A percentile compares a stretch with the other conserved stretches of the same genome.
These are phyloP conservation scores for Citrus sp. DNA, from an alignment of 345 rosid genomes.

Conservation along the genomic window DNA sequence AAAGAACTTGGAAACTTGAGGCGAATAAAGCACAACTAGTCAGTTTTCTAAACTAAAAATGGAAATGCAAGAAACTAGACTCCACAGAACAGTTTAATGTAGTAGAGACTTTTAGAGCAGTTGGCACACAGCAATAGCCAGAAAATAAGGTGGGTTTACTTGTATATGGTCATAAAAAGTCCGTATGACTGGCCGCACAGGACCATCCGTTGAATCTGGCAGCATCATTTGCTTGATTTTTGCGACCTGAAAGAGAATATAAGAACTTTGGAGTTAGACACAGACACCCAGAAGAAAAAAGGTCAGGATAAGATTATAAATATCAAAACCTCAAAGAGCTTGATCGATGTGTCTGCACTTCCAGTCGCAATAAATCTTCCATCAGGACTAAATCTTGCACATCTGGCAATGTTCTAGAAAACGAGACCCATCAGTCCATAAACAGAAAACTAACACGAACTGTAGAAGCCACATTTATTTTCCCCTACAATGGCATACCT, in stretches of 20 bases:
- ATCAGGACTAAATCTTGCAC: conserved; percentile 86
- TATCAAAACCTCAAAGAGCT: conserved; percentile 70
- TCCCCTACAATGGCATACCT: conserved; percentile 33
- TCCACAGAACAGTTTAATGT: background rate
- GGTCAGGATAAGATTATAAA: background rate
- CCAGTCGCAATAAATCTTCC: conserved; percentile 85
- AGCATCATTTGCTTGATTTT: conserved; percentile 86
- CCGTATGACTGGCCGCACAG: conserved; percentile 66
- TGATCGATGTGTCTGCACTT: conserved; percentile 80
- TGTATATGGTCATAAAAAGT: conserved; percentile 83
- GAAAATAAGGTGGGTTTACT: conserved; percentile 31
- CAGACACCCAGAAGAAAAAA: background rate
- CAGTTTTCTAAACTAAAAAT: no score
- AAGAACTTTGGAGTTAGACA: background rate
- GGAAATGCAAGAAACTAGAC: background rate
- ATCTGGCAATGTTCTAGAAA: conserved; percentile 73
- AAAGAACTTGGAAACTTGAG: background rate
- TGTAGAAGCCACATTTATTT: background rate
- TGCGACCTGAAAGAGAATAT: conserved; percentile 42
- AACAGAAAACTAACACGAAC: background rate
- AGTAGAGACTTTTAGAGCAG: background rate
- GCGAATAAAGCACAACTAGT: background rate
- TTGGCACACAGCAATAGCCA: conserved; percentile 1
- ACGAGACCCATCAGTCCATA: conserved; percentile 15
- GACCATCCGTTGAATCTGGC: conserved; percentile 57